Evolutionary conservation across 805 yeast genomes (phyloP).

Genomic region (Schwanniomyces polymorphus): DNA sequence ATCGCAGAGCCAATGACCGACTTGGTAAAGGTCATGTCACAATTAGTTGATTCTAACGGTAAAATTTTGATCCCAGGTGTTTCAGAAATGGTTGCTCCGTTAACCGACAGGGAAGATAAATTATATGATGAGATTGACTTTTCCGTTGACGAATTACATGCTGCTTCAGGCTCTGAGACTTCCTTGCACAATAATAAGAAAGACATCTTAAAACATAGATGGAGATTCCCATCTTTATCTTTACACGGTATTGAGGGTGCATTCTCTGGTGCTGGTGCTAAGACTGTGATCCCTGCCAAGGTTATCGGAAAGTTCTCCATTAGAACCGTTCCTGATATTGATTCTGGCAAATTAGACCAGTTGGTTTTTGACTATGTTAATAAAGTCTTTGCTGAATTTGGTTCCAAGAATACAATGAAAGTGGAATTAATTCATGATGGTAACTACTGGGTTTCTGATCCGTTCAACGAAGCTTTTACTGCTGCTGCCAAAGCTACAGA

Average conservation of each 20-base stretch:
- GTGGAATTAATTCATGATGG: slow-evolving; percentile 91
- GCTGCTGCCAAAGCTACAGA: slow-evolving; percentile 96
- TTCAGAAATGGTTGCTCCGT: slow-evolving; percentile 91
- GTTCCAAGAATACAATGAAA: slow-evolving; percentile 72
- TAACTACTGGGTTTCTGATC: slow-evolving; percentile 93
- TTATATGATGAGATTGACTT: slow-evolving; percentile 87
- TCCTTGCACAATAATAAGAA: slow-evolving; percentile 75
- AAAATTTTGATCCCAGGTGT: slow-evolving; percentile 86
- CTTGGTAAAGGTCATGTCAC: slow-evolving; percentile 71
- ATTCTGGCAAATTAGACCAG: slow-evolving; percentile 73
- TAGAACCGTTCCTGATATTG: slow-evolving; percentile 95
- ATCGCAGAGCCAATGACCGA: slow-evolving; percentile 98
- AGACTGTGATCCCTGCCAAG: slow-evolving; percentile 95
- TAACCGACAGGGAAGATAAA: slow-evolving; percentile 75
- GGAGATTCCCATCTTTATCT: slow-evolving; percentile 97
- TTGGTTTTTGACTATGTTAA: slow-evolving; percentile 72
- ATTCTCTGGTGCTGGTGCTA: slow-evolving; percentile 91
- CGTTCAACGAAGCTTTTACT: slow-evolving; percentile 85
- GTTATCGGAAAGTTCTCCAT: slow-evolving; percentile 94
- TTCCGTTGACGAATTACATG: slow-evolving; percentile 78
- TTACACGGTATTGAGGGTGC: slow-evolving; percentile 98
- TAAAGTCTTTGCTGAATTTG: slow-evolving; percentile 61
- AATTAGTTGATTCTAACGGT: slow-evolving; percentile 80
- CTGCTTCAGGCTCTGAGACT: slow-evolving; percentile 86
- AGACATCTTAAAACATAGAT: slow-evolving; percentile 92